Evolutionary conservation across 75 land plant genomes (phyloP).

Genomic region (Cryptomeria japonica): DNA sequence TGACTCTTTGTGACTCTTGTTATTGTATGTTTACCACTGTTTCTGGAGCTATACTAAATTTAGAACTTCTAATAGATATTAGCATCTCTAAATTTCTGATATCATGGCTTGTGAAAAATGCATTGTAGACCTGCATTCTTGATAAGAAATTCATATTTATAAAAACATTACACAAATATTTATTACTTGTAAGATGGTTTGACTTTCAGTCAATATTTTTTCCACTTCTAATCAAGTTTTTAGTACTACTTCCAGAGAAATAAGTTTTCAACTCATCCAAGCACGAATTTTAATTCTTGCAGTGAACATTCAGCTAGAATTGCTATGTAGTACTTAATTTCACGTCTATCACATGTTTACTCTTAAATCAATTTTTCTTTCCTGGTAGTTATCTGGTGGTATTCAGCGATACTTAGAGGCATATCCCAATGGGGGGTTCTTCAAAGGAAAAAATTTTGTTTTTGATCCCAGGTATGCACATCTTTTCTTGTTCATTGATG

Average conservation of each 20-base stretch:
- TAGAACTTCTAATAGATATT: background rate
- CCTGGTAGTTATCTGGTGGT: slow-evolving; percentile 85
- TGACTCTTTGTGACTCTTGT: no score
- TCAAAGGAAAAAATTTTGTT: slow-evolving; percentile 94
- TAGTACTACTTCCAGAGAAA: background rate
- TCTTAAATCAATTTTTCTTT: background rate
- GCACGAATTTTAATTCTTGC: background rate
- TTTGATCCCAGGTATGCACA: slow-evolving; percentile 86
- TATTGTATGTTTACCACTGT: background rate
- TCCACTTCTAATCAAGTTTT: background rate
- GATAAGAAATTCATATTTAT: background rate
- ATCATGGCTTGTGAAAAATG: background rate
- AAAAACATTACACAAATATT: background rate
- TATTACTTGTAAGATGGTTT: background rate
- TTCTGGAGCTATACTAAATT: background rate
- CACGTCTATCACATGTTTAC: background rate
- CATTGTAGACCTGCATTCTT: background rate
- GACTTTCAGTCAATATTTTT: background rate
- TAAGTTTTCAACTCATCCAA: background rate
- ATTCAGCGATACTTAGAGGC: slow-evolving; percentile 93
- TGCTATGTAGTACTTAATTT: background rate
- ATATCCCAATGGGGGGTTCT: slow-evolving; percentile 91
- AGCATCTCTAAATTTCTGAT: background rate
- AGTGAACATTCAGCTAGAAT: background rate
- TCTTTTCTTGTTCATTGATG: background rate